Evolutionary conservation across 805 yeast genomes (phyloP), one percentile per base, ranked within the genome.

Genomic region (Jamesozyma hellenica): DNA sequence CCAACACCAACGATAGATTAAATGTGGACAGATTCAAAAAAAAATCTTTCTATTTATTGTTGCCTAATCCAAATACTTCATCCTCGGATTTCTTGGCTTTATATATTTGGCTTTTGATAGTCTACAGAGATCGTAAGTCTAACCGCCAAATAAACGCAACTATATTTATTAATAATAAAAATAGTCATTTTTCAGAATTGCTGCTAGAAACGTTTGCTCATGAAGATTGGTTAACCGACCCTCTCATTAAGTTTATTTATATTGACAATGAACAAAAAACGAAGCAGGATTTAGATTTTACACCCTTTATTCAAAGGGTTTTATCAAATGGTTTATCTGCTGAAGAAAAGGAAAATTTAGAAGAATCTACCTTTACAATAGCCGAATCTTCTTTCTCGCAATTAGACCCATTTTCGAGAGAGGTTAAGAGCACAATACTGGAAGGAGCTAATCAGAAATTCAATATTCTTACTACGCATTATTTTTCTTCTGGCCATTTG

Each of bases 51-150:
- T 35, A 47, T 39, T 36, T 56, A 27, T 38, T 53, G 8, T 36
- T 57, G 8, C 54, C 61, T 7, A 53, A 46, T 35, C 48, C 55
- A 10, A 50, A 45, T 28, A 32, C 57, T 34, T 41, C 53, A 2
- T 47, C 55, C 8, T 57, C 63, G 1, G 63, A 58, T 36, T 48
- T 50, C 32, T 42, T 57, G 28, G 52, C 60, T 7, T 32, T 58
- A 13, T 53, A 53, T 36, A 13, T 53, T 6, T 40, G 55, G 17
- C 36, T 57, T 4, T 35, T 52, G 27, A 49, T 57, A 5, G 46
- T 50, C 25, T 43, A 50, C 32, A 44, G 48, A 16, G 45, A 46
- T 15, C 34, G 42, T 2, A 42, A 39, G 13, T 41, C 41, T 23
- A 45, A 45, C 3, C 41, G 44, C 38, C 39, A 34, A n/a, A 29